Conservation (phyloP, 208 protist species). For the Leishmania martiniquensis region DNA sequence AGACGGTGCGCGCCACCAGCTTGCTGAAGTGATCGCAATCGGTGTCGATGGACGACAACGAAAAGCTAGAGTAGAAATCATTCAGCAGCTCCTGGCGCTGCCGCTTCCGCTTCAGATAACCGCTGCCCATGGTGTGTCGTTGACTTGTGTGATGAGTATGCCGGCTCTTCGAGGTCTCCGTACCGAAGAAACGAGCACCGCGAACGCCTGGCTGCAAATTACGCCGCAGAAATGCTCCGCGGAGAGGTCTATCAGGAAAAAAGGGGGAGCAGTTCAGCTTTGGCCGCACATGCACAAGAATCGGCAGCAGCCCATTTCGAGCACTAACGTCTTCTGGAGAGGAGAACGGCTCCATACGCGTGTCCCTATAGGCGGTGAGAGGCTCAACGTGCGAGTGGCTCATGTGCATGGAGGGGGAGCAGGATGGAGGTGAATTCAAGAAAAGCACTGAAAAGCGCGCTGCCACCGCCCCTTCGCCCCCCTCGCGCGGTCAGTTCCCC, state of each 20-base stretch:
- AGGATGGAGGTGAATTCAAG: slow-evolving; percentile 2
- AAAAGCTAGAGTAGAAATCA: slow-evolving; percentile 15
- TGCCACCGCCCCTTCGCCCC: too few species aligned
- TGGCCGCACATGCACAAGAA: not conserved
- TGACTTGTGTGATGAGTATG: not conserved
- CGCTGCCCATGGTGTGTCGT: slow-evolving; percentile 14
- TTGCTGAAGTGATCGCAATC: slow-evolving; percentile 3
- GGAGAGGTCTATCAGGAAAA: not conserved
- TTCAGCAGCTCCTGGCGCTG: slow-evolving; percentile 35
- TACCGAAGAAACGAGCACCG: not conserved
- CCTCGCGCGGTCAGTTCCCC: too few species aligned
- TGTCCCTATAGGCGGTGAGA: not conserved
- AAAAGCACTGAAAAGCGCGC: not conserved
- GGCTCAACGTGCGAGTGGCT: not conserved
- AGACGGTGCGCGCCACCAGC: slow-evolving; percentile 36
- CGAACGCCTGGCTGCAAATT: not conserved
- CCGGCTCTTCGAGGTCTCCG: not conserved
- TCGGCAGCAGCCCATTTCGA: not conserved
- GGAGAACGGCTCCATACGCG: not conserved
- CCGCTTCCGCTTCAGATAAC: slow-evolving; percentile 37
- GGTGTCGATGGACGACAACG: not conserved
- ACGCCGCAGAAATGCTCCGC: not conserved
- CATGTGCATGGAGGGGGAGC: not conserved
- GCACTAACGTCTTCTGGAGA: too few species aligned
- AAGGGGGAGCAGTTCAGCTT: not conserved